Base-by-base conservation (phyloP, 805 yeast species). In the Cyberlindnera sargentensis region DNA sequence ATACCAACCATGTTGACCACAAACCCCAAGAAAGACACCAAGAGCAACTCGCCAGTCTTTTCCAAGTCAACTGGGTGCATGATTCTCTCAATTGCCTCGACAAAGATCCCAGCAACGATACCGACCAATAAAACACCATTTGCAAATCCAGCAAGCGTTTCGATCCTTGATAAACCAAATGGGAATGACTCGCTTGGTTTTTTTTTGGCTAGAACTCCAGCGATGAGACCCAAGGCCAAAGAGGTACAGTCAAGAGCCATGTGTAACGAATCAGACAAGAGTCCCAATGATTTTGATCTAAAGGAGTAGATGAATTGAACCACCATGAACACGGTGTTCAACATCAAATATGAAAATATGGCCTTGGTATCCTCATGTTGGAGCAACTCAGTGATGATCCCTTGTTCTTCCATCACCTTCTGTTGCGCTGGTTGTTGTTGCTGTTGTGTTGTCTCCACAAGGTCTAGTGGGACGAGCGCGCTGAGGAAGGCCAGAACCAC, bases 201-300 rank as follows among this genome's bases (percentile, higher is more conserved):
- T 47, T 67, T 67, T 48, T 76, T 79, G 3, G 83, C 71, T 41
- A 79, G 64, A 10, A 78, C 73, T 24, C 95, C 86, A 0, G 99
- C 99, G 26, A 91, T 71, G 2, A 93, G 68, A 0, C 99, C 99
- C 29, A 93, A 75, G 3, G 93, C 79, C 43, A 93, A 68, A 0
- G 98, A 95, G 0, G 88, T 75, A 61, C 99, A 93, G 63, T 93
- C 99, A 44, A 93, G 70, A 3, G 95, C 84, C 99, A 93, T 93
- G 63, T 93, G 99, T 41, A 93, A 71, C 1, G 96, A 88, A 58
- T 93, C 99, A 20, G 96, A 88, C 41, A 93, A 63, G 25, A 93
- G 69, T 8, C 99, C 97, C 37, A 93, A 67, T 0, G 98, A 91
- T 57, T 86, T 90, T 2, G 98, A 89, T 48, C 95, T 73, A 65